Conservation (phyloP, 495 filamentous ascomycete species). For the Penicillium cataractarum region DNA sequence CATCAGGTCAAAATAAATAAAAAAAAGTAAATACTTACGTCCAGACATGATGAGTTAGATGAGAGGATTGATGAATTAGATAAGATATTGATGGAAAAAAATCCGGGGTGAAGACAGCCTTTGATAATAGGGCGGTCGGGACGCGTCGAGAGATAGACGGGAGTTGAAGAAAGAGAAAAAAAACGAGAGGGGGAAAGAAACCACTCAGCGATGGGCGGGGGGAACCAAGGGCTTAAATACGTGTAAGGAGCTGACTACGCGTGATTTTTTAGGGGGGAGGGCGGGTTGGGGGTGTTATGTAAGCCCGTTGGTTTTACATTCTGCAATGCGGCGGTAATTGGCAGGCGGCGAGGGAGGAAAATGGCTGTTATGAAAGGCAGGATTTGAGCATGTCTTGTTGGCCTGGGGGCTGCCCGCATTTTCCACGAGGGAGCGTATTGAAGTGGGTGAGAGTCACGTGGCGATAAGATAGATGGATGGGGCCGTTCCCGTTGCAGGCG, state of each 20-base stretch:
- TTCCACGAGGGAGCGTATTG: constrained; percentile 13
- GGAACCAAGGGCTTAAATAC: constrained; percentile 31
- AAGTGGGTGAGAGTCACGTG: constrained; percentile 31
- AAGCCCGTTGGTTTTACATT: constrained; percentile 30
- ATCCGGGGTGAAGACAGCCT: constrained; percentile 18
- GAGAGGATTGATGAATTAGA: constrained; percentile 28
- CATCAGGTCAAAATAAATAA: constrained; percentile 12
- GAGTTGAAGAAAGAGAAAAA: constrained; percentile 23
- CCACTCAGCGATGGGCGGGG: constrained; percentile 20
- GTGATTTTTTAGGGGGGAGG: constrained; percentile 25
- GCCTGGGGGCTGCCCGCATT: constrained; percentile 28
- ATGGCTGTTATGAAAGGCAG: constrained; percentile 50
- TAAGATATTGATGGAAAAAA: constrained; percentile 25
- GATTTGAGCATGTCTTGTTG: constrained; percentile 41
- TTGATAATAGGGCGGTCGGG: constrained; percentile 4
- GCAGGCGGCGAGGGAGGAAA: constrained; percentile 39
- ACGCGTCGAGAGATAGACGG: constrained; percentile 34
- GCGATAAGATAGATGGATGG: constrained; percentile 14
- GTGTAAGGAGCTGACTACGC: constrained; percentile 24
- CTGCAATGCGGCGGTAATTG: constrained; percentile 47
- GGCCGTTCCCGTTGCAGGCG: not conserved
- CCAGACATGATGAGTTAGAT: constrained; percentile 78
- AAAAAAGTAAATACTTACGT: constrained; percentile 68
- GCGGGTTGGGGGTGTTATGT: constrained; percentile 26
- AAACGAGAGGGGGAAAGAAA: constrained; percentile 8